These are phyloP conservation scores for Rhizopus delemar DNA, from an alignment of 371 early-diverging fungal species.

Conservation along the genomic window DNA sequence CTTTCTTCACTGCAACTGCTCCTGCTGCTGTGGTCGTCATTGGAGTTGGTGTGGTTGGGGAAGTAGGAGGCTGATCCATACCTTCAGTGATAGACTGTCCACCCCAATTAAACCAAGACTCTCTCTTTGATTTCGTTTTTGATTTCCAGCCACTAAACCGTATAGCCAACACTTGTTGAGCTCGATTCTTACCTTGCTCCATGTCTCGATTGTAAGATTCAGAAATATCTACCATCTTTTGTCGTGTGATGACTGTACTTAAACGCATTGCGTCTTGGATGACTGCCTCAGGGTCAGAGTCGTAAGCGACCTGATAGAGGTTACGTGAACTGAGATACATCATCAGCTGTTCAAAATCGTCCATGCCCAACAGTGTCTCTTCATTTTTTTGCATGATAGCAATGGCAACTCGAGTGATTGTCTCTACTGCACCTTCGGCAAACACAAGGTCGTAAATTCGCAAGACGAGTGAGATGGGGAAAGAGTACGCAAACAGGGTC, in stretches of 20 bases:
- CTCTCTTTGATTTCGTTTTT: constrained; percentile 22
- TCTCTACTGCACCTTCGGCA: constrained; percentile 83
- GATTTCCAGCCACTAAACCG: constrained; percentile 34
- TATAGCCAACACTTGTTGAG: constrained; percentile 53
- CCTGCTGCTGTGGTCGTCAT: too few relatives aligned
- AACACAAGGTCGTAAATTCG: constrained; percentile 91
- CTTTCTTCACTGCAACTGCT: neutral
- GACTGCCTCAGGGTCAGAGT: constrained; percentile 65
- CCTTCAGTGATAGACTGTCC: constrained; percentile 1
- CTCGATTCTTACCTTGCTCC: constrained; percentile 58
- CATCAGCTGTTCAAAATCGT: constrained; percentile 84
- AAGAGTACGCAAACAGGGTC: constrained; percentile 92
- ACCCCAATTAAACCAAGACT: constrained; percentile 38
- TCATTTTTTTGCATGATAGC: constrained; percentile 85
- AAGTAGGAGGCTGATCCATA: neutral
- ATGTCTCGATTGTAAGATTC: constrained; percentile 57
- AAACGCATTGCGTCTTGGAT: constrained; percentile 79
- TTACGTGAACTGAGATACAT: constrained; percentile 76
- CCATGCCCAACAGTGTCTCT: constrained; percentile 66
- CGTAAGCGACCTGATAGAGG: constrained; percentile 74
- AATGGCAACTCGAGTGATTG: constrained; percentile 85
- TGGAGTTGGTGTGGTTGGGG: neutral
- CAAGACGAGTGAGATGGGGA: constrained; percentile 85
- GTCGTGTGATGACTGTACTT: constrained; percentile 64
- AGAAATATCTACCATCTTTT: constrained; percentile 74